Evolutionary conservation across 305 asterid species (phyloP).

Genomic region (Fraxinus velutina): DNA sequence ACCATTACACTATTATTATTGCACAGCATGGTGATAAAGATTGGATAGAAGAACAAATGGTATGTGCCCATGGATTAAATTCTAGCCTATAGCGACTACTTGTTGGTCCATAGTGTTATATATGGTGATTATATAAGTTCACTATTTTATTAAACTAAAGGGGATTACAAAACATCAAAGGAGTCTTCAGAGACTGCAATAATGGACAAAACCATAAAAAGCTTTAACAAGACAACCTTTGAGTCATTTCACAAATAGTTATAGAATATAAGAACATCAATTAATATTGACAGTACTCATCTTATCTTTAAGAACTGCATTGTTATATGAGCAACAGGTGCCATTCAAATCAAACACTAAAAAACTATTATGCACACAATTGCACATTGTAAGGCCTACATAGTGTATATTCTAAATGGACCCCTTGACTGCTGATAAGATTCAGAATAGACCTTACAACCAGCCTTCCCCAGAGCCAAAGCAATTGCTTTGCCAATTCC

Average conservation of each 20-base stretch:
- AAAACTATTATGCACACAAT: background rate
- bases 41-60: background rate
- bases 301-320: background rate
- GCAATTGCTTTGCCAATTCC: conserved; percentile 96
- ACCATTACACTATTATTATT: background rate
- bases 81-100: background rate
- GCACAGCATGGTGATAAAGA: background rate
- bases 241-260: background rate
- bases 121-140: background rate
- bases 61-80: background rate
- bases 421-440: background rate
- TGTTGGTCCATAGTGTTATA: background rate
- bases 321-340: background rate
- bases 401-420: conserved; percentile 8
- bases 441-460: conserved; percentile 65
- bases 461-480: conserved; percentile 82
- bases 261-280: background rate
- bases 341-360: background rate
- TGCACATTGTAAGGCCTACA: background rate
- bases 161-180: background rate
- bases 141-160: background rate
- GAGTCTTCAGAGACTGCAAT: background rate
- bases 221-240: background rate
- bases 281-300: background rate
- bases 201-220: background rate